Evolutionary conservation across 2,329 filamentous ascomycete species (phyloP).

Genomic region (Scleromitrula shiraiana): DNA sequence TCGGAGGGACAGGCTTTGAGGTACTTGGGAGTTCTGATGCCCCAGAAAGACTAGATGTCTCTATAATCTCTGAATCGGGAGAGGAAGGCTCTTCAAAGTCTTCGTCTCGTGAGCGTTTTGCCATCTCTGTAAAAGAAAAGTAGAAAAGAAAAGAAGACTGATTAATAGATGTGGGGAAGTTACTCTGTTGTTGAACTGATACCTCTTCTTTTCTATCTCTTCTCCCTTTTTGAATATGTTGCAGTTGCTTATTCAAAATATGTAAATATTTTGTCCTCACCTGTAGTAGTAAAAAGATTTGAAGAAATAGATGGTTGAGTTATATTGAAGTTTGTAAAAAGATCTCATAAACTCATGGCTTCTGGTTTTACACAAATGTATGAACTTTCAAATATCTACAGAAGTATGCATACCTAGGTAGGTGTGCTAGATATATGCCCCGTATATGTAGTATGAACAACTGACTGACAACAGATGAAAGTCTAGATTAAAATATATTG

Average conservation of each 20-base stretch:
- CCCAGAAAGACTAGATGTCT: slow-evolving; percentile 8
- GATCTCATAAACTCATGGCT: too few species aligned
- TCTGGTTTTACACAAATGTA: too few species aligned
- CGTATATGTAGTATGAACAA: too few species aligned
- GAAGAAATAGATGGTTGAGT: too few species aligned
- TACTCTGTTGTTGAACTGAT: slow-evolving; percentile 23
- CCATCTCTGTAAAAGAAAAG: slow-evolving; percentile 39
- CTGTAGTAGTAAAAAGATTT: not conserved
- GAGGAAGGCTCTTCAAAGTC: slow-evolving; percentile 36
- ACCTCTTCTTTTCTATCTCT: not conserved
- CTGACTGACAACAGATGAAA: too few species aligned
- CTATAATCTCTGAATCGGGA: slow-evolving; percentile 27
- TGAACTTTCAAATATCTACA: too few species aligned
- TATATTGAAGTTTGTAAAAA: too few species aligned
- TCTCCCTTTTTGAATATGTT: not conserved
- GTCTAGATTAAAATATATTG: too few species aligned
- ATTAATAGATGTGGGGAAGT: slow-evolving; percentile 29
- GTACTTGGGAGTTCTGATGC: slow-evolving; percentile 20
- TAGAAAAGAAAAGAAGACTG: not conserved
- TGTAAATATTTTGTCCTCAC: too few species aligned
- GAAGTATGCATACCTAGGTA: too few species aligned
- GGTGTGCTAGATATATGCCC: too few species aligned
- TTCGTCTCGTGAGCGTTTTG: slow-evolving; percentile 51
- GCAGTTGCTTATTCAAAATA: too few species aligned
- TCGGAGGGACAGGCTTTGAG: slow-evolving; percentile 21